Conservation (phyloP, 805 yeast genomes). For the Schwanniomyces occidentalis region DNA sequence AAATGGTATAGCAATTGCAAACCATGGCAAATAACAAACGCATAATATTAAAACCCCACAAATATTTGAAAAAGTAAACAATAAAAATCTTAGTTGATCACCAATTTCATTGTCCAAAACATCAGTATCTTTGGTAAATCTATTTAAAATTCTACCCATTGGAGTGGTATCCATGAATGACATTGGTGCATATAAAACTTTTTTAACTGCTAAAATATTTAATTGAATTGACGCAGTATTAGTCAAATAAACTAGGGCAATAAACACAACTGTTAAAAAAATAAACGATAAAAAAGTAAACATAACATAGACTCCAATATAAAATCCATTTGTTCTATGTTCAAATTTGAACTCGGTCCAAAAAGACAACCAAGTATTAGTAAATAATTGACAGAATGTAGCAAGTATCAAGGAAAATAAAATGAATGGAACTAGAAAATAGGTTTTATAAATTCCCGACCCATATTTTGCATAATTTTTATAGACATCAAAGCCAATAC, state of each 20-base stretch:
- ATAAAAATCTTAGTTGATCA: slow-evolving; percentile 64
- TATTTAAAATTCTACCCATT: slow-evolving; percentile 78
- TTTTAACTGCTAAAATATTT: slow-evolving; percentile 60
- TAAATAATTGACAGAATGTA: slow-evolving; percentile 55
- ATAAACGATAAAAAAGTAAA: slow-evolving; percentile 52
- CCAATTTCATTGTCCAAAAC: slow-evolving; percentile 76
- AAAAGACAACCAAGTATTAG: slow-evolving; percentile 80
- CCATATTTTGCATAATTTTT: slow-evolving; percentile 53
- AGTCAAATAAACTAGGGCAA: slow-evolving; percentile 48
- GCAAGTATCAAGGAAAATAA: slow-evolving; percentile 27
- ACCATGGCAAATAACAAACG: slow-evolving; percentile 40
- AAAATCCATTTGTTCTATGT: slow-evolving; percentile 49
- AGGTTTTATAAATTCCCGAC: slow-evolving; percentile 45
- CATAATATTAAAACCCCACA: slow-evolving; percentile 51
- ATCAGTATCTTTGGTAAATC: slow-evolving; percentile 88
- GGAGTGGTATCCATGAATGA: slow-evolving; percentile 83
- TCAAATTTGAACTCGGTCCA: slow-evolving; percentile 66
- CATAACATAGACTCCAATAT: slow-evolving; percentile 74
- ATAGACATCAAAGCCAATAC: slow-evolving; percentile 51
- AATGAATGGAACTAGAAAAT: slow-evolving; percentile 22
- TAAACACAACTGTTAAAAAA: slow-evolving; percentile 43
- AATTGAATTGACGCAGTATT: slow-evolving; percentile 57
- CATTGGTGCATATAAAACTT: slow-evolving; percentile 77
- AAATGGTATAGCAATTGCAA: slow-evolving; percentile 38
- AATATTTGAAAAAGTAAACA: slow-evolving; percentile 54